phyloP scores from a whole-genome alignment of 805 yeast species.

The Lachancea quebecensis region DNA sequence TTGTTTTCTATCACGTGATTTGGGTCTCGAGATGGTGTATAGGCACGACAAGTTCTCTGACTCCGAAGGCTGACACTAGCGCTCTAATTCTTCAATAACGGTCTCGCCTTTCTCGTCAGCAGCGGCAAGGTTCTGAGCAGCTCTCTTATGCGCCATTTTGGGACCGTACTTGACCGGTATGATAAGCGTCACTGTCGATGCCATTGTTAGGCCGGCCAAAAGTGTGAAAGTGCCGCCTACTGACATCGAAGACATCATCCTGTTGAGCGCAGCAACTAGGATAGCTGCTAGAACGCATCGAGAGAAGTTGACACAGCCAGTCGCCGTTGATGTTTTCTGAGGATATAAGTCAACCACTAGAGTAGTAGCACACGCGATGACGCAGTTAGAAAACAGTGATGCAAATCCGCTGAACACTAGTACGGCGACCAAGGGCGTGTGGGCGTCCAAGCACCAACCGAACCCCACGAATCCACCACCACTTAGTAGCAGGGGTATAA shows the following conservation, averaged over 20 bases:
- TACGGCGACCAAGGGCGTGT: conserved; percentile 46
- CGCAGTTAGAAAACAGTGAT: conserved; percentile 52
- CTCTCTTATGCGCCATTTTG: conserved; percentile 1
- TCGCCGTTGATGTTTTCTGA: conserved; percentile 59
- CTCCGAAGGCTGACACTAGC: background rate
- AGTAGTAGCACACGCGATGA: conserved; percentile 53
- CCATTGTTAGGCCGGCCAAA: conserved; percentile 45
- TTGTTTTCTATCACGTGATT: no score
- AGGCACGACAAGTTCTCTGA: background rate
- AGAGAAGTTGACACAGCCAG: conserved; percentile 63
- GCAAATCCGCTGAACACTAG: conserved; percentile 51
- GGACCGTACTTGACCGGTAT: conserved; percentile 30
- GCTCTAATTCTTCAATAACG: background rate
- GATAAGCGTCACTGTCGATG: conserved; percentile 21
- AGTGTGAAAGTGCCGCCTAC: conserved; percentile 75
- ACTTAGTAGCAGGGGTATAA: conserved; percentile 37
- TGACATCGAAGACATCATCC: conserved; percentile 51
- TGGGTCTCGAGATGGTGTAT: no score
- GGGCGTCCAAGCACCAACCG: conserved; percentile 65
- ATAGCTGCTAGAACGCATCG: conserved; percentile 71
- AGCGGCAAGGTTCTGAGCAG: background rate
- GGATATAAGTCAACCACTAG: conserved; percentile 75
- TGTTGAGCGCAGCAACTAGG: conserved; percentile 58
- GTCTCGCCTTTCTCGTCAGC: background rate
- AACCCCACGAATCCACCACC: conserved; percentile 41